These are phyloP conservation scores for Vanrija pseudolonga DNA, from an alignment of 1,284 basidiomycete genomes.

Conservation along the genomic window DNA sequence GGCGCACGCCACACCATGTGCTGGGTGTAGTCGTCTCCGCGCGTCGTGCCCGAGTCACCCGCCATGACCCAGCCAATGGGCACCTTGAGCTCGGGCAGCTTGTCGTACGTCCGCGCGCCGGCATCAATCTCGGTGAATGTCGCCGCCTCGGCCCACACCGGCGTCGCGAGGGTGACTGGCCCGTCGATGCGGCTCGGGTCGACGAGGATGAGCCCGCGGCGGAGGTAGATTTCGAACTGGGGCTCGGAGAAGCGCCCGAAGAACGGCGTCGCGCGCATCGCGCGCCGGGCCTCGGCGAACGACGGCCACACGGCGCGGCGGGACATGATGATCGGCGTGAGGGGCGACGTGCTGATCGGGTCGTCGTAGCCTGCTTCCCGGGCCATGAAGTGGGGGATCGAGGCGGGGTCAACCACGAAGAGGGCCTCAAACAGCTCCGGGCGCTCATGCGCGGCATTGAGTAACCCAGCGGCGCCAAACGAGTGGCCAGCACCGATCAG, in stretches of 20 bases:
- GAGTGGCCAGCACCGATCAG: slow-evolving; percentile 71
- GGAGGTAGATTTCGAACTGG: slow-evolving; percentile 64
- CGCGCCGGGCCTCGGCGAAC: slow-evolving; percentile 57
- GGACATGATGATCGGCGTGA: slow-evolving; percentile 54
- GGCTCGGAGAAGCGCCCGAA: slow-evolving; percentile 54
- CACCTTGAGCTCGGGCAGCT: slow-evolving; percentile 21
- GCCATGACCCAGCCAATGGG: slow-evolving; percentile 37
- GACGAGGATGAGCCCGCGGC: slow-evolving; percentile 59
- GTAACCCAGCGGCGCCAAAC: slow-evolving; percentile 66
- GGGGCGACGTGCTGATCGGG: slow-evolving; percentile 16
- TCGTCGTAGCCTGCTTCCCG: background rate
- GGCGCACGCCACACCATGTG: slow-evolving; percentile 35
- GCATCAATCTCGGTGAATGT: slow-evolving; percentile 32
- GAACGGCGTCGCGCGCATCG: slow-evolving; percentile 54
- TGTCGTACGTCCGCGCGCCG: slow-evolving; percentile 32
- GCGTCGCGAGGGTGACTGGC: slow-evolving; percentile 31
- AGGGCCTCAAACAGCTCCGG: slow-evolving; percentile 69
- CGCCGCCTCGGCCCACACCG: slow-evolving; percentile 32
- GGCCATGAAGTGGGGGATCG: slow-evolving; percentile 1
- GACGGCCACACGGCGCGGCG: slow-evolving; percentile 62
- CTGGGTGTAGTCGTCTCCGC: slow-evolving; percentile 20
- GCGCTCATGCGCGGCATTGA: slow-evolving; percentile 58
- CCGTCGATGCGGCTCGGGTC: background rate
- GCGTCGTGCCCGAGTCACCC: slow-evolving; percentile 22
- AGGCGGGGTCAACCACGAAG: slow-evolving; percentile 70